Evolutionary conservation across 2,329 filamentous ascomycete species (phyloP).

Genomic region (Botryotinia calthae): DNA sequence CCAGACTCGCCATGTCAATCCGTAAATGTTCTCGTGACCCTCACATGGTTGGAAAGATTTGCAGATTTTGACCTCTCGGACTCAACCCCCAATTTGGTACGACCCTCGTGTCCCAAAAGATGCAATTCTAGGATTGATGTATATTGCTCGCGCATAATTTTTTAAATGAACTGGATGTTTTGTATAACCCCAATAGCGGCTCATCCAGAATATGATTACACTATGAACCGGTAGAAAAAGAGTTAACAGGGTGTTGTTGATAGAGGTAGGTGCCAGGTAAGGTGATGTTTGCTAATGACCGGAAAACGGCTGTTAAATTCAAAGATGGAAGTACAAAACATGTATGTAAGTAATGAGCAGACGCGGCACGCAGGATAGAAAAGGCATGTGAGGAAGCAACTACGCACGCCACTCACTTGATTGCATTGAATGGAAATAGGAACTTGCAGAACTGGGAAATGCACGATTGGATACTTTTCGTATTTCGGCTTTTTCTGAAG

Average conservation of each 20-base stretch:
- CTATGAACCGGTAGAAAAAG: conserved; percentile 11
- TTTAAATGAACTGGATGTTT: conserved; percentile 25
- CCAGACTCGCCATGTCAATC: conserved; percentile 21
- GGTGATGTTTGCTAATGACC: conserved; percentile 20
- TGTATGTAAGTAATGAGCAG: conserved; percentile 16
- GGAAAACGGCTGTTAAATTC: conserved; percentile 21
- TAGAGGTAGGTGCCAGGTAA: background rate
- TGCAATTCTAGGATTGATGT: conserved; percentile 29
- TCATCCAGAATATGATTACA: conserved; percentile 25
- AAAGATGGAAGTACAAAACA: conserved; percentile 12
- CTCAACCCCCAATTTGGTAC: conserved; percentile 27
- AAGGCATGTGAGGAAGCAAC: conserved; percentile 14
- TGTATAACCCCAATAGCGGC: conserved; percentile 31
- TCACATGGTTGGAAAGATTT: conserved; percentile 28
- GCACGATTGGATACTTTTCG: conserved; percentile 15
- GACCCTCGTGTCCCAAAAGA: conserved; percentile 35
- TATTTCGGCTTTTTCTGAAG: conserved; percentile 1
- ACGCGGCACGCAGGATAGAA: conserved; percentile 15
- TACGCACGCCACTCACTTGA: conserved; percentile 20
- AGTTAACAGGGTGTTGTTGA: conserved; percentile 9
- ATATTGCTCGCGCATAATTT: conserved; percentile 21
- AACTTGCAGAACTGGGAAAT: conserved; percentile 13
- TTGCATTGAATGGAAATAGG: conserved; percentile 16
- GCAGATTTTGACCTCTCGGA: conserved; percentile 20
- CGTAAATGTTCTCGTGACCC: conserved; percentile 32